These are phyloP conservation scores for Serendipita sp. DNA, from an alignment of 768 basidiomycete species.

Conservation along the genomic window DNA sequence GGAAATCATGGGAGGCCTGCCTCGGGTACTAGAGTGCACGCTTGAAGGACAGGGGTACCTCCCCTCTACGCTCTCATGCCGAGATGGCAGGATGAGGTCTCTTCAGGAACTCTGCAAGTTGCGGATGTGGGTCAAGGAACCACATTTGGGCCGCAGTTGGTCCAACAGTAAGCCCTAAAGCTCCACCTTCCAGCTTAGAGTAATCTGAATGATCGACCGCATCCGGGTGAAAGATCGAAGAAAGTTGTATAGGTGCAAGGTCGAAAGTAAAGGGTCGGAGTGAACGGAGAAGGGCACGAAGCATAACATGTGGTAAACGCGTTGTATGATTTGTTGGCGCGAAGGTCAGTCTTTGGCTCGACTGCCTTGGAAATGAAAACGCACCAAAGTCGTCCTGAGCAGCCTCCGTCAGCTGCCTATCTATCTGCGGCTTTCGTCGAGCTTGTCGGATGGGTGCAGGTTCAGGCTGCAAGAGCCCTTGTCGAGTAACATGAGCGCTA, in stretches of 20 bases:
- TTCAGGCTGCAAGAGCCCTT: background rate
- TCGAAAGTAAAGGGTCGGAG: conserved; percentile 3
- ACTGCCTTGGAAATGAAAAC: background rate
- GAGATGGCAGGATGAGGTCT: background rate
- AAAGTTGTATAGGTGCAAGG: background rate
- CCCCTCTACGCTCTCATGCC: background rate
- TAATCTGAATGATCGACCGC: conserved; percentile 2
- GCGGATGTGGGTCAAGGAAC: background rate
- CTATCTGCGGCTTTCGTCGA: background rate
- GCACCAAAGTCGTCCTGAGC: background rate
- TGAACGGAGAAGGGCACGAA: conserved; percentile 4
- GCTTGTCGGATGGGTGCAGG: background rate
- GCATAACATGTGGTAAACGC: background rate
- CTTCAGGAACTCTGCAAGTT: background rate
- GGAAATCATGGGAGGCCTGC: too few relatives aligned
- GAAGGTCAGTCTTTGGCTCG: background rate
- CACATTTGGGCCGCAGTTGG: conserved; percentile 4
- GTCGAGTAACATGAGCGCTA: background rate
- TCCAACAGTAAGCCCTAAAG: background rate
- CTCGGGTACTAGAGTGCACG: background rate
- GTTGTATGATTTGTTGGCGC: background rate
- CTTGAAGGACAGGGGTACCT: background rate
- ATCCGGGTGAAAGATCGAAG: background rate
- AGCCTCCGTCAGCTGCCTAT: background rate
- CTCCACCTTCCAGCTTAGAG: background rate